Base-by-base conservation (phyloP, 257 asterid genomes). In the Prunella vulgaris region DNA sequence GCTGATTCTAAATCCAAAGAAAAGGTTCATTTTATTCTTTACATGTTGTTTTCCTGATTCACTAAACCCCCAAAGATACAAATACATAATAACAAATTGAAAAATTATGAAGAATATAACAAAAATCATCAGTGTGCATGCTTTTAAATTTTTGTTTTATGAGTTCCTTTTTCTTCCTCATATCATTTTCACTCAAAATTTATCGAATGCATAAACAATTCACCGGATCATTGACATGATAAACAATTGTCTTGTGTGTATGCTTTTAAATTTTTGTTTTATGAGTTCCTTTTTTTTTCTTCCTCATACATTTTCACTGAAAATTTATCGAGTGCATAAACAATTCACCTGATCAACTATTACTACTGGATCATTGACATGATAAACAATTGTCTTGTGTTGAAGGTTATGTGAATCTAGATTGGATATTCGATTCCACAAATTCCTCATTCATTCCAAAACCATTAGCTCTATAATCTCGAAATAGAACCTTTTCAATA, bases 1-100 rank as follows among this genome's bases (percentile, higher is more conserved):
- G 88, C 86, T 63, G 94, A 89, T 64, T 79, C 90, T 58, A 83
- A 78, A 80, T 68, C 76, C 51, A 93, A 90, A 78, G 92, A 82
- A 72, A 84, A 84, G 95, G 98, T 90, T 59, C 71, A 72, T 65
- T 28, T 78, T 62, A 65, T 57, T 37, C 52, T 14, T 72, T 15
- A 6, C 37, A n/a, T 67, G 21, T 13, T 67, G 0, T 62, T 32
- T 44, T 67, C 48, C 27, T 52, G 18, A 56, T 59, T 38, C 15
- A 22, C 15, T 33, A 60, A 18, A 48, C 52, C 60, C 7, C 48
- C 42, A 44, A 27, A 44, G 2, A 27, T 5, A 48, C 27, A 15
- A 64, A 24, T 54, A 44, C 24, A 4, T 7, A 38, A 21, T 27
- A 12, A 22, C 3, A 48, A 15, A 33, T 61, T 4, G 21, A n/a